A percentile compares a stretch with the other conserved stretches of the same genome.
These are phyloP conservation scores for Coemansia javaensis DNA, from an alignment of 192 early-diverging fungal species.

Conservation along the genomic window DNA sequence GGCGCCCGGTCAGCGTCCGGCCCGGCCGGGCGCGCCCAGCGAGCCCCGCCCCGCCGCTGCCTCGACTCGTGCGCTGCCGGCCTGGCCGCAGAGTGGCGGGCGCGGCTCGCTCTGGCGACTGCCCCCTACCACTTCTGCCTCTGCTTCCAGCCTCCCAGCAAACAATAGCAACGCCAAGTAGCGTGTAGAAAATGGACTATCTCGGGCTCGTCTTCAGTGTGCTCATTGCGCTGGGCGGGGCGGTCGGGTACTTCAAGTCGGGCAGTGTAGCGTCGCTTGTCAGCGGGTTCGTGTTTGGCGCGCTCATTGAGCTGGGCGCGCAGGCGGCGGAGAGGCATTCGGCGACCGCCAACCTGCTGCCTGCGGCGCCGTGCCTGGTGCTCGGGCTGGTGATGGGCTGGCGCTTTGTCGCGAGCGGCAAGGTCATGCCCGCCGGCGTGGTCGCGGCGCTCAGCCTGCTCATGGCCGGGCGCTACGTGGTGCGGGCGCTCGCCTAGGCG, in stretches of 20 bases:
- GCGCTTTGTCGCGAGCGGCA: conserved; percentile 35
- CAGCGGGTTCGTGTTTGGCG: conserved; percentile 34
- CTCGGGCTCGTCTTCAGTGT: conserved; percentile 25
- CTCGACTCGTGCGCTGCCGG: too few relatives aligned
- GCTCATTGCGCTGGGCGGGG: conserved; percentile 33
- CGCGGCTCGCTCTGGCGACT: too few relatives aligned
- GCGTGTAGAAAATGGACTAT: too few relatives aligned
- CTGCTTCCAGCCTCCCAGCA: too few relatives aligned
- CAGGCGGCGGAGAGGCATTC: conserved; percentile 23
- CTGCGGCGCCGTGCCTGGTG: conserved; percentile 24
- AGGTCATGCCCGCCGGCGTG: conserved; percentile 47
- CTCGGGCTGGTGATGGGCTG: conserved; percentile 33
- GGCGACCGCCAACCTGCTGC: conserved; percentile 16
- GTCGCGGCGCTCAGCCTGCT: conserved; percentile 22
- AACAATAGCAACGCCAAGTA: too few relatives aligned
- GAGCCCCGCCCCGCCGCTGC: too few relatives aligned
- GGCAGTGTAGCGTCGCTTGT: conserved; percentile 33
- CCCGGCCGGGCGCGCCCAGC: too few relatives aligned
- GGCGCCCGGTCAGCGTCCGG: too few relatives aligned
- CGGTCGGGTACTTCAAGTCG: conserved; percentile 35
- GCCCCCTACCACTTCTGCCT: too few relatives aligned
- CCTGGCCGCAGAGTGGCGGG: too few relatives aligned
- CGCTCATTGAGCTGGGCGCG: conserved; percentile 26
- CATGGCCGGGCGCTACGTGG: conserved; percentile 27
- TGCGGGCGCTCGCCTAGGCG: conserved; percentile 8